Base-by-base conservation (phyloP, 305 asterid species). In the Petunia hybrid region DNA sequence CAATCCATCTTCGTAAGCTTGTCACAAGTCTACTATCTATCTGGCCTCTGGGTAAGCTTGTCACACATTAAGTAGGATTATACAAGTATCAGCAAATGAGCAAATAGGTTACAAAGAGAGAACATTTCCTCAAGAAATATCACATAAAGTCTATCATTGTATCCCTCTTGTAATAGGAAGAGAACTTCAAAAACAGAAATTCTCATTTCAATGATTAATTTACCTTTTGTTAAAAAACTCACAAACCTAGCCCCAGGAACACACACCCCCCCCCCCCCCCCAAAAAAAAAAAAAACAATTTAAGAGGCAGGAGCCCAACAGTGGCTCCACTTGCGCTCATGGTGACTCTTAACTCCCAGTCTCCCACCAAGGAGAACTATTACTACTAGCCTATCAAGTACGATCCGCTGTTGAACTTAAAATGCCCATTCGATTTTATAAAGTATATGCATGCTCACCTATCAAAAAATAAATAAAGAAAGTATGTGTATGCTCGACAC, bases 111-210 rank as follows among this genome's bases (percentile, higher is more conserved):
- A 66, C 14, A 39, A 13, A 66, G 13, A 66, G 13, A 67, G 6
- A 41, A 1, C n/a, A 65, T 41, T 67, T 66, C 73, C 53, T 14
- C 53, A 41, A 67, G 38, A 5, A 1, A 41, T 1, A 14, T 67
- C 74, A 67, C 41, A 6, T 14, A 41, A 67, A 40, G 36, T 42
- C 73, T 67, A 67, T 5, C 63, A 57, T 57, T 16, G 9, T 13
- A n/a, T 41, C n/a, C 74, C 53, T 67, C 41, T n/a, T 67, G 53
- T 14, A 66, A 67, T 45, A 67, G 74, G 74, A 67, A 41, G 38
- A 40, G 74, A 67, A 36, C 36, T 67, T 67, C 74, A 41, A 67
- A 66, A 41, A 41, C 41, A 36, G 1, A 67, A 40, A 16, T 2
- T 0, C 53, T 67, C 38, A 40, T 14, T 67, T 41, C 38, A 8